These are phyloP conservation scores for Kuraishia capsulata DNA, from an alignment of 805 yeast species.

Conservation along the genomic window DNA sequence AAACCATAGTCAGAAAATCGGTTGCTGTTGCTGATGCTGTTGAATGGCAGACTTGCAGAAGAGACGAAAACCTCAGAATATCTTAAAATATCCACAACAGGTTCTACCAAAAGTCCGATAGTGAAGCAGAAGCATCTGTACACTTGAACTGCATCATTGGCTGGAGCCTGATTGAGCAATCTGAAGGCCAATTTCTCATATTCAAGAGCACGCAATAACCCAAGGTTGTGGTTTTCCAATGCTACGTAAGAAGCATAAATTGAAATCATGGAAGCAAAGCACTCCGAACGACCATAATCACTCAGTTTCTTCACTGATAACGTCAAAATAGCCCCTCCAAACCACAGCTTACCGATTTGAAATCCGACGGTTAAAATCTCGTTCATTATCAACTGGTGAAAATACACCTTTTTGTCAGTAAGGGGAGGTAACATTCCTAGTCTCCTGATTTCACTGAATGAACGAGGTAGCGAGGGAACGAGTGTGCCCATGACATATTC, in stretches of 20 bases:
- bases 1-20: slow-evolving; percentile 5
- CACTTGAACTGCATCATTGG: slow-evolving; percentile 25
- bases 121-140: slow-evolving; percentile 32
- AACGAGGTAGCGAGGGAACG: slow-evolving; percentile 24
- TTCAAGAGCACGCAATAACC: slow-evolving; percentile 29
- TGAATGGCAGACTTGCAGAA: slow-evolving; percentile 5
- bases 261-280: slow-evolving; percentile 29
- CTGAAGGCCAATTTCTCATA: slow-evolving; percentile 29
- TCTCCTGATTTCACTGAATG: slow-evolving; percentile 27
- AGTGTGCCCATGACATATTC: slow-evolving; percentile 12
- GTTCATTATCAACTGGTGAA: slow-evolving; percentile 31
- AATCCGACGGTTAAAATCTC: slow-evolving; percentile 27
- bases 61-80: slow-evolving; percentile 10
- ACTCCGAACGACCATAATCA: slow-evolving; percentile 29
- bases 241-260: slow-evolving; percentile 26
- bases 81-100: slow-evolving; percentile 24
- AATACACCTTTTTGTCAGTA: slow-evolving; percentile 17
- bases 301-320: slow-evolving; percentile 25
- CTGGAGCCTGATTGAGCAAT: slow-evolving; percentile 23
- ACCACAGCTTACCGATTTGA: slow-evolving; percentile 14
- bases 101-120: slow-evolving; percentile 32
- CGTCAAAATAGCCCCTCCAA: slow-evolving; percentile 23
- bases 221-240: slow-evolving; percentile 17
- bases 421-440: slow-evolving; percentile 15
- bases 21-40: neutral